Percentiles rank a stretch among this genome's conserved stretches.
These are phyloP conservation scores for Colletotrichum shisoi DNA, from an alignment of 2,329 filamentous ascomycete genomes.

Conservation along the genomic window DNA sequence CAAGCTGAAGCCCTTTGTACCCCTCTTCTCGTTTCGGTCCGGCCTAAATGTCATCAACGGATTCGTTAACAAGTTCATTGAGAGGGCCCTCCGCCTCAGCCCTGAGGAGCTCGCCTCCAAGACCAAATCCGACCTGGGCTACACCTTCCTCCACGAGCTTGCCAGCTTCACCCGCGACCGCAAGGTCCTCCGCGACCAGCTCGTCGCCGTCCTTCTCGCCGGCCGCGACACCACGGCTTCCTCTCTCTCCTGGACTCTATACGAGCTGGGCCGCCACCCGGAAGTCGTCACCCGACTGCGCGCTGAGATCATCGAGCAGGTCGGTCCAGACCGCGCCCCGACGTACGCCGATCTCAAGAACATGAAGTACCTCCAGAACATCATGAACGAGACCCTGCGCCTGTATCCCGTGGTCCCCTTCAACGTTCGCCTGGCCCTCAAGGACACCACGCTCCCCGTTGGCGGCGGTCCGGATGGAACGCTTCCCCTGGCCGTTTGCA, in stretches of 20 bases:
- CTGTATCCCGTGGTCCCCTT: slow-evolving; percentile 81
- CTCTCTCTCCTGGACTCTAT: slow-evolving; percentile 81
- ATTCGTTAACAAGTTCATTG: slow-evolving; percentile 81
- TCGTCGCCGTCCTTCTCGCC: slow-evolving; percentile 82
- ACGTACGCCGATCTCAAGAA: slow-evolving; percentile 84
- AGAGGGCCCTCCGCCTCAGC: slow-evolving; percentile 72
- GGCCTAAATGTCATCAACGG: slow-evolving; percentile 74
- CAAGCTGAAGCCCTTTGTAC: slow-evolving; percentile 68
- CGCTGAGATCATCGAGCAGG: slow-evolving; percentile 71
- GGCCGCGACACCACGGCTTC: slow-evolving; percentile 87
- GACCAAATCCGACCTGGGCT: slow-evolving; percentile 73
- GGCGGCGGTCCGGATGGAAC: slow-evolving; percentile 72
- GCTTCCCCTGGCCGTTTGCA: slow-evolving; percentile 69
- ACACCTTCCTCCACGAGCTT: slow-evolving; percentile 88
- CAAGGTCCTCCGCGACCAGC: slow-evolving; percentile 80
- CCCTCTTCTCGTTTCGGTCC: slow-evolving; percentile 68
- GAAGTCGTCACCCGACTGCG: slow-evolving; percentile 73
- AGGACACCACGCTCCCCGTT: slow-evolving; percentile 76
- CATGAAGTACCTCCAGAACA: slow-evolving; percentile 81
- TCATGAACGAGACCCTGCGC: slow-evolving; percentile 80
- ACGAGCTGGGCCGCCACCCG: slow-evolving; percentile 79
- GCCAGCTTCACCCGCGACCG: slow-evolving; percentile 78
- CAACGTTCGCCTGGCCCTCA: slow-evolving; percentile 76
- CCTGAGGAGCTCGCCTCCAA: slow-evolving; percentile 76
- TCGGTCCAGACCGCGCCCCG: slow-evolving; percentile 69